phyloP scores from a whole-genome alignment of 2,329 filamentous ascomycete genomes.

The Bipolaris victoriae region DNA sequence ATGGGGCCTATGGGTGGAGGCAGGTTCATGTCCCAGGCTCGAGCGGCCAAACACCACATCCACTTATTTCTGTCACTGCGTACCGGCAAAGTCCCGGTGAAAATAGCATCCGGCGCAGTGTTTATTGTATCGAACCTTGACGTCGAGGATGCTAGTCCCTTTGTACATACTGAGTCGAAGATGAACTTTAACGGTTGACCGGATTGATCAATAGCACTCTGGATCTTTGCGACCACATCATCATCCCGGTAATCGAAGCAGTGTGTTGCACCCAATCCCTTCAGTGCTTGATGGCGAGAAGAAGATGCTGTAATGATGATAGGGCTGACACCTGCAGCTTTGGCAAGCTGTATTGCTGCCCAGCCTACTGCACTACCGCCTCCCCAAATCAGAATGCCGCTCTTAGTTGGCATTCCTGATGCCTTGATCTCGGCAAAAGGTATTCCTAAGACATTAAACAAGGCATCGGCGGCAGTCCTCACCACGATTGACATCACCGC shows the following conservation, averaged over 20 bases:
- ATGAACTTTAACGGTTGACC: background rate
- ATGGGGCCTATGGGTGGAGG: background rate
- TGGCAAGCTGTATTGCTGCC: background rate
- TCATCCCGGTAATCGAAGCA: background rate
- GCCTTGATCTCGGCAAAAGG: background rate
- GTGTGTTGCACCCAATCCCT: background rate
- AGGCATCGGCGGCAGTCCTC: background rate
- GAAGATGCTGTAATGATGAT: background rate
- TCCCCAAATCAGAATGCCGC: background rate
- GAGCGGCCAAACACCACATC: background rate
- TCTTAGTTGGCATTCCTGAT: background rate
- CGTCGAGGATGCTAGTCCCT: background rate
- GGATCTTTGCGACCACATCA: background rate
- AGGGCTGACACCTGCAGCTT: background rate
- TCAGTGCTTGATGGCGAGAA: background rate
- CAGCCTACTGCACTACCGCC: background rate
- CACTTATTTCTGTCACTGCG: background rate
- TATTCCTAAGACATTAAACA: background rate
- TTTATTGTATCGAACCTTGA: background rate
- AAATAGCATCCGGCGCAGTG: background rate
- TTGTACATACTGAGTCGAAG: background rate
- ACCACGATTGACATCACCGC: background rate
- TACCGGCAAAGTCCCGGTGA: background rate
- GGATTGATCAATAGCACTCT: background rate
- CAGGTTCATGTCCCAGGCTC: background rate